These are phyloP conservation scores for Boletellus dicymbophilus DNA, from an alignment of 1,284 basidiomycete genomes.

Conservation along the genomic window DNA sequence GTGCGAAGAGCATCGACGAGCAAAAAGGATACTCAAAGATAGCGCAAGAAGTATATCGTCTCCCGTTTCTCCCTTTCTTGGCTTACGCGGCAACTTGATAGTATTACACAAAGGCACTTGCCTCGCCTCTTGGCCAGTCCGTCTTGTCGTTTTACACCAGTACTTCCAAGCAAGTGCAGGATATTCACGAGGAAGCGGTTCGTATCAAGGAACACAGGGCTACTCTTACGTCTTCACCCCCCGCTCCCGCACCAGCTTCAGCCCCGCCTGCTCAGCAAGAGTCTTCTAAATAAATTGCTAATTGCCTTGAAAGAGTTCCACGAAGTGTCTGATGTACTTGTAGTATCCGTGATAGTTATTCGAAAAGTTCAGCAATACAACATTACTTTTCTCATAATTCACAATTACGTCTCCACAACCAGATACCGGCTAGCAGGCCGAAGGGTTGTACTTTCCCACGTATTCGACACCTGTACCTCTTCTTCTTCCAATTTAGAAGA, in stretches of 20 bases:
- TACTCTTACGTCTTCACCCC: conserved; percentile 14
- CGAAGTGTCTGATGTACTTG: conserved; percentile 10
- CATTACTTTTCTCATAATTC: too few relatives aligned
- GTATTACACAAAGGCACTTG: conserved; percentile 81
- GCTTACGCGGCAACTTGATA: conserved; percentile 28
- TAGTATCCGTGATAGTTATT: conserved; percentile 9
- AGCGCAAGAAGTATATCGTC: conserved; percentile 58
- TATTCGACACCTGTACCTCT: not conserved
- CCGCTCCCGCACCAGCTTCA: conserved; percentile 12
- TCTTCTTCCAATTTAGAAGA: too few relatives aligned
- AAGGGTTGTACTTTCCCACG: conserved; percentile 5
- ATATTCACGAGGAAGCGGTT: conserved; percentile 88
- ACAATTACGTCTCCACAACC: too few relatives aligned
- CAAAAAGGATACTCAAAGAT: conserved; percentile 74
- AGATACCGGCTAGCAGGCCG: not conserved
- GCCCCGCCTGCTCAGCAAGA: conserved; percentile 10
- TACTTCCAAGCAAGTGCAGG: conserved; percentile 78
- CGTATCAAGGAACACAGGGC: conserved; percentile 71
- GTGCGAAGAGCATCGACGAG: conserved; percentile 75
- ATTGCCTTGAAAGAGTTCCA: not conserved
- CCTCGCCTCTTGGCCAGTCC: conserved; percentile 77
- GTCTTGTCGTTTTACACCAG: conserved; percentile 77
- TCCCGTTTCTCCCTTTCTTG: not conserved
- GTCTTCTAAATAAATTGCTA: conserved; percentile 5
- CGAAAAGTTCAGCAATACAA: not conserved